A percentile compares a stretch with the other conserved stretches of the same genome.
phyloP scores from a whole-genome alignment of 352 stramenopile genomes.

The Phytophthora nicotianae region DNA sequence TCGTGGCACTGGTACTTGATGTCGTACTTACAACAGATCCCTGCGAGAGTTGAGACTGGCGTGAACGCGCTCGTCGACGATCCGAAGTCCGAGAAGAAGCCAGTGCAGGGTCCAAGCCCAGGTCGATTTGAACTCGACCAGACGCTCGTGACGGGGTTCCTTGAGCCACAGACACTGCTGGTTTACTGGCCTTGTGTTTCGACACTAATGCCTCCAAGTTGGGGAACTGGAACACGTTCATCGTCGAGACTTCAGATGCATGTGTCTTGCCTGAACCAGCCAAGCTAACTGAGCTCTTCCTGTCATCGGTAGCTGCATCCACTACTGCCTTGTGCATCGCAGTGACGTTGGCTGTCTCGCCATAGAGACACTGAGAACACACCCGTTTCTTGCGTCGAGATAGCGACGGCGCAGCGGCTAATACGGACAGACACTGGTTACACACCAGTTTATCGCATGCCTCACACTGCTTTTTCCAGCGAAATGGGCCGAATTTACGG shows the following conservation, averaged over 20 bases:
- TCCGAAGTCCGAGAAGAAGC: slow-evolving; percentile 10
- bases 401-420: slow-evolving; percentile 55
- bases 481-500: slow-evolving; percentile 75
- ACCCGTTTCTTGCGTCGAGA: slow-evolving; percentile 71
- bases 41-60: slow-evolving; percentile 30
- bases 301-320: slow-evolving; percentile 1
- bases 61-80: slow-evolving; percentile 23
- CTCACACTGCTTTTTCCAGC: slow-evolving; percentile 76
- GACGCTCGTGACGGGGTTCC: slow-evolving; percentile 10
- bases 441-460: slow-evolving; percentile 63
- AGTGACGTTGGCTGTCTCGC: slow-evolving; percentile 29
- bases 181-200: slow-evolving; percentile 23
- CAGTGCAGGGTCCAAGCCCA: slow-evolving; percentile 36
- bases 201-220: slow-evolving; percentile 29
- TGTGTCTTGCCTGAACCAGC: slow-evolving; percentile 2
- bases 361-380: slow-evolving; percentile 72
- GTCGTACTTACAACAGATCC: slow-evolving; percentile 18
- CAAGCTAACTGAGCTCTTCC: slow-evolving; percentile 5
- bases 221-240: slow-evolving; percentile 36
- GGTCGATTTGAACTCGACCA: slow-evolving; percentile 29
- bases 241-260: slow-evolving; percentile 10
- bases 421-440: slow-evolving; percentile 65
- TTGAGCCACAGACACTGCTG: slow-evolving; percentile 1
- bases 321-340: slow-evolving; percentile 23
- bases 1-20: slow-evolving; percentile 18